Conservation (phyloP, 139 green algal genomes). For the Chlorella vulgaris region DNA sequence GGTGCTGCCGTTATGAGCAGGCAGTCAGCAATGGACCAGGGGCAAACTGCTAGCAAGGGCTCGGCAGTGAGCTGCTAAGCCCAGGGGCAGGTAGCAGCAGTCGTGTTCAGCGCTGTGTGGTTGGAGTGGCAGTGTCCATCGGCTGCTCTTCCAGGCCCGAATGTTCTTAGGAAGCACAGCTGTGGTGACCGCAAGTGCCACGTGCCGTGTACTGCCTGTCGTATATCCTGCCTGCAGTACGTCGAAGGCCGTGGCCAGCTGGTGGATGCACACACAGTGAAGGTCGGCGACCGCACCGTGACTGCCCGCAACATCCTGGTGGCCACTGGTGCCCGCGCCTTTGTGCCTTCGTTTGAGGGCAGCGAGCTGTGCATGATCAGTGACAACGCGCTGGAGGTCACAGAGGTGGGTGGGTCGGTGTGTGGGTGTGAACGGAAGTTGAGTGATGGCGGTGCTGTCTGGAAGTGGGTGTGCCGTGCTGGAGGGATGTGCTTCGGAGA, state of each 20-base stretch:
- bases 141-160: no score
- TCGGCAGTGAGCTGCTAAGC: no score
- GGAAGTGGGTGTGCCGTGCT: no score
- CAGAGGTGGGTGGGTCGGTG: conserved; percentile 49
- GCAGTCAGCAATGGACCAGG: no score
- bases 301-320: conserved; percentile 89
- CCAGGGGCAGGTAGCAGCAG: no score
- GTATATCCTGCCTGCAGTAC: conserved; percentile 24
- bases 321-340: conserved; percentile 81
- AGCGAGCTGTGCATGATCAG: conserved; percentile 87
- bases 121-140: no score
- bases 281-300: conserved; percentile 47
- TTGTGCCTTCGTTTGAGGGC: conserved; percentile 83
- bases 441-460: not conserved
- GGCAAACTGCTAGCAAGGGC: no score
- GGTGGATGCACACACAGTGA: conserved; percentile 86
- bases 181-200: no score
- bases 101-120: no score
- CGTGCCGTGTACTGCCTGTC: not conserved
- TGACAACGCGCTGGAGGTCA: conserved; percentile 91
- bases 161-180: no score
- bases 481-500: no score
- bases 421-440: not conserved
- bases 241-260: conserved; percentile 84
- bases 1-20: no score